phyloP scores from a whole-genome alignment of 2,329 filamentous ascomycete species.

The Penicillium sumatraense region DNA sequence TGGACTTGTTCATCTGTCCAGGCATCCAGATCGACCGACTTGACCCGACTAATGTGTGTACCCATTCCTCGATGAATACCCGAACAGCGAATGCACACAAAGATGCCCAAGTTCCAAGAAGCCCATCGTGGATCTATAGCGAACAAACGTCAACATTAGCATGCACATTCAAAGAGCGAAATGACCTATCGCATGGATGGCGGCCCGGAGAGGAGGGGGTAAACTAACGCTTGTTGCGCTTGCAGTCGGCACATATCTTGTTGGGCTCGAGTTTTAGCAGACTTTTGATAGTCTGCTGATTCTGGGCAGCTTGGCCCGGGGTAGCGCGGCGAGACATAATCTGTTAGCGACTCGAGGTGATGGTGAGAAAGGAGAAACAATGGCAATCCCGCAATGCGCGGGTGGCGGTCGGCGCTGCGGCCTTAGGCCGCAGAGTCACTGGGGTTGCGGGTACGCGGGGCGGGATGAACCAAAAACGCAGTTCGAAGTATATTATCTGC shows the following conservation, averaged over 20 bases:
- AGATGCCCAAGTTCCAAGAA: constrained; percentile 97
- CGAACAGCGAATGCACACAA: constrained; percentile 97
- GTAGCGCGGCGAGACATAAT: constrained; percentile 59
- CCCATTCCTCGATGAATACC: constrained; percentile 99
- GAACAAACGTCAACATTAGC: constrained; percentile 5
- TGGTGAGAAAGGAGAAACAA: constrained; percentile 24
- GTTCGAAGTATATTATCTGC: constrained; percentile 19
- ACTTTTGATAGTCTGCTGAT: constrained; percentile 90
- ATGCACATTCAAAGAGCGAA: neutral
- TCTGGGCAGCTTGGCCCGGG: constrained; percentile 88
- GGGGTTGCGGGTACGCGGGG: too few relatives aligned
- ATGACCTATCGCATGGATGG: constrained; percentile 13
- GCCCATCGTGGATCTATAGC: constrained; percentile 91
- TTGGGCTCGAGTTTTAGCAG: constrained; percentile 93
- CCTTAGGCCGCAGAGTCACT: constrained; percentile 29
- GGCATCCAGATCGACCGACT: constrained; percentile 95
- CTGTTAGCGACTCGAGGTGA: constrained; percentile 16
- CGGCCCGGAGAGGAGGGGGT: constrained; percentile 11
- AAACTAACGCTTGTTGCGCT: constrained; percentile 90
- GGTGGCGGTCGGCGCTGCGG: constrained; percentile 36
- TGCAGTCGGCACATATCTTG: constrained; percentile 98
- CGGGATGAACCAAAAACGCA: constrained; percentile 29
- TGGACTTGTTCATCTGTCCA: constrained; percentile 99
- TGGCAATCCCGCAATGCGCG: constrained; percentile 28
- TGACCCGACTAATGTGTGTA: constrained; percentile 96